phyloP scores from a whole-genome alignment of 306 rosid species.

The Neltuma alba region DNA sequence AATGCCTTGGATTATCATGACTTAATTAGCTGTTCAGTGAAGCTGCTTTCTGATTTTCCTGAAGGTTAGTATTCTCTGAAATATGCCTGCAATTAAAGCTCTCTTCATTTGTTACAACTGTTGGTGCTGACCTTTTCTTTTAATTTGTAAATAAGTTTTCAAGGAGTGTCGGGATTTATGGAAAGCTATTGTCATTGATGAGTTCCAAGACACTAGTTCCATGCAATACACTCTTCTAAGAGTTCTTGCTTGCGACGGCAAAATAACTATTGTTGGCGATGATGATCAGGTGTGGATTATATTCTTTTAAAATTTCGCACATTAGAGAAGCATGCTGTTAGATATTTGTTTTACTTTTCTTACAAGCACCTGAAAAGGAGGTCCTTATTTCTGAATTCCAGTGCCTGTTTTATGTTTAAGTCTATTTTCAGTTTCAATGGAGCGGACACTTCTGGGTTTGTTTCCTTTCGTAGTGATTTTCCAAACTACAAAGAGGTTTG shows the following conservation, averaged over 20 bases:
- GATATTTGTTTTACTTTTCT: slow-evolving; percentile 31
- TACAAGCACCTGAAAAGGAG: not conserved
- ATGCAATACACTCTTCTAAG: slow-evolving; percentile 84
- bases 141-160: slow-evolving; percentile 53
- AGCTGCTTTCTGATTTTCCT: slow-evolving; percentile 80
- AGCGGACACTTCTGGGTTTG: slow-evolving; percentile 90
- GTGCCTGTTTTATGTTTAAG: slow-evolving; percentile 49
- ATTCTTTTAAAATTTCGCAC: slow-evolving; percentile 8
- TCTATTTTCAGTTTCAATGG: slow-evolving; percentile 99
- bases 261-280: slow-evolving; percentile 92
- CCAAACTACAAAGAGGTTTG: slow-evolving; percentile 84
- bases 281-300: slow-evolving; percentile 77
- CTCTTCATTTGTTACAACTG: slow-evolving; percentile 30
- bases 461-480: slow-evolving; percentile 81
- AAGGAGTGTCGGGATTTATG: slow-evolving; percentile 74
- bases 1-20: slow-evolving; percentile 96
- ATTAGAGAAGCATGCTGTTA: slow-evolving; percentile 16
- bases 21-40: slow-evolving; percentile 86
- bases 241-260: slow-evolving; percentile 71
- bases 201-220: slow-evolving; percentile 97
- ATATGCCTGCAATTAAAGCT: slow-evolving; percentile 15
- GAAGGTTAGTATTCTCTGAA: slow-evolving; percentile 62
- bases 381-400: slow-evolving; percentile 27
- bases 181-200: slow-evolving; percentile 91
- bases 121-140: slow-evolving; percentile 44